Evolutionary conservation across 352 stramenopile genomes (phyloP), one percentile per base, ranked within the genome.

Genomic region (Phytophthora megakarya): DNA sequence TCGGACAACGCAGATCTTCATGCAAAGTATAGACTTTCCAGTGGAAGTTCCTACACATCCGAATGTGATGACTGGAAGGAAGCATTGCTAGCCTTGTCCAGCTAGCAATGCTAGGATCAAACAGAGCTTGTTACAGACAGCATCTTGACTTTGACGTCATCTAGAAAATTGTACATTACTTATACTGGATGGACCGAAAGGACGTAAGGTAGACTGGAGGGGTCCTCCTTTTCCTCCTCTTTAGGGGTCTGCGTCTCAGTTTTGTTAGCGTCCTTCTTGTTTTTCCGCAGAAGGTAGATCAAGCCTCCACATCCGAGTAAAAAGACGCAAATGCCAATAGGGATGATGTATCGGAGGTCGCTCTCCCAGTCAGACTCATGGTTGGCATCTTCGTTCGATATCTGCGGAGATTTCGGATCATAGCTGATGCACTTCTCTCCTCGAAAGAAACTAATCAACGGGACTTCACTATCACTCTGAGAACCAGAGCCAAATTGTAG

Each of bases 191-290:
- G 62, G 28, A 80, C 60, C 15, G 70, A 70, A 13, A 85, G 56
- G 22, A 88, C 80, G 47, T 86, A 87, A 25, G 78, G 73, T 16
- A 90, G 48, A 47, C 80, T 81, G 5, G 78, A 75, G 6, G 67
- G 68, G 16, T 86, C 25, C 25, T 63, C 43, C 21, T 88, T 81
- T 30, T 87, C 85, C 44, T 87, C 81, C 9, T 61, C 68, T 51
- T 86, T 88, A 19, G 68, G 66, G 10, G 53, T 51, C 32, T 81
- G 65, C n/a, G 40, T 58, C 21, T 57, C 39, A 9, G n/a, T 19
- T 45, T 53, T 56, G 2, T 53, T n/a, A 56, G 52, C 25, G 62
- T 76, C 50, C 71, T 81, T 40, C 72, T 70, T 63, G 64, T 78
- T 55, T 63, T 72, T 54, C 16, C 73, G 75, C 46, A 78, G 68